phyloP scores from a whole-genome alignment of 2,329 filamentous ascomycete genomes.

The Daldinia eschscholtzii region DNA sequence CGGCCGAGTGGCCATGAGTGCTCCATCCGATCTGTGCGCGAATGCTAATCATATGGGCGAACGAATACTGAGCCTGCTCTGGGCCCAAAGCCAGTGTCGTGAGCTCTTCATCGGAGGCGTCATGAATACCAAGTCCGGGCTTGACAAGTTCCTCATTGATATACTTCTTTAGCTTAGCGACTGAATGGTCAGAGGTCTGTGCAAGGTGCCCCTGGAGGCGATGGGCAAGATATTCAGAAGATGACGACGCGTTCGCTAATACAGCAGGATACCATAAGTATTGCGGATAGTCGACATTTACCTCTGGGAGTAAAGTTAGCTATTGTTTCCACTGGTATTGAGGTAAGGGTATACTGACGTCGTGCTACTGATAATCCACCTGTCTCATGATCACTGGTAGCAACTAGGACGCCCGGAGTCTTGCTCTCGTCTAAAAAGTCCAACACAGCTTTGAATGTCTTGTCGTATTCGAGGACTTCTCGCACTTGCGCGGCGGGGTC shows the following conservation, averaged over 20 bases:
- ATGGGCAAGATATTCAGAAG: slow-evolving; percentile 76
- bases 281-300: slow-evolving; percentile 65
- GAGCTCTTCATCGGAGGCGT: slow-evolving; percentile 80
- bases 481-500: slow-evolving; percentile 87
- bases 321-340: slow-evolving; percentile 56
- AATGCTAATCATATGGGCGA: slow-evolving; percentile 88
- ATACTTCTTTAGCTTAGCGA: slow-evolving; percentile 68
- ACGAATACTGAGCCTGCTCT: slow-evolving; percentile 66
- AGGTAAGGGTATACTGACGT: slow-evolving; percentile 62
- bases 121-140: slow-evolving; percentile 79
- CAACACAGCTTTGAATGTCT: slow-evolving; percentile 82
- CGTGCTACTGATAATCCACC: slow-evolving; percentile 87
- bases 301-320: slow-evolving; percentile 57
- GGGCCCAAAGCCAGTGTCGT: slow-evolving; percentile 71
- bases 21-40: slow-evolving; percentile 93
- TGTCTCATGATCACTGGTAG: slow-evolving; percentile 96
- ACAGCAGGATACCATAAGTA: slow-evolving; percentile 85
- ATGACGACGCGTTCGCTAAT: slow-evolving; percentile 81
- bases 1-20: slow-evolving; percentile 92
- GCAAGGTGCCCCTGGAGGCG: slow-evolving; percentile 73
- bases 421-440: slow-evolving; percentile 84
- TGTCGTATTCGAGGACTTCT: slow-evolving; percentile 96
- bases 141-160: slow-evolving; percentile 76
- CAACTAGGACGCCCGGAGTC: slow-evolving; percentile 83
- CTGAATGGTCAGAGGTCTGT: slow-evolving; percentile 48